Conservation (phyloP, 2,329 filamentous ascomycete genomes). For the Magnaporthiopsis poae region DNA sequence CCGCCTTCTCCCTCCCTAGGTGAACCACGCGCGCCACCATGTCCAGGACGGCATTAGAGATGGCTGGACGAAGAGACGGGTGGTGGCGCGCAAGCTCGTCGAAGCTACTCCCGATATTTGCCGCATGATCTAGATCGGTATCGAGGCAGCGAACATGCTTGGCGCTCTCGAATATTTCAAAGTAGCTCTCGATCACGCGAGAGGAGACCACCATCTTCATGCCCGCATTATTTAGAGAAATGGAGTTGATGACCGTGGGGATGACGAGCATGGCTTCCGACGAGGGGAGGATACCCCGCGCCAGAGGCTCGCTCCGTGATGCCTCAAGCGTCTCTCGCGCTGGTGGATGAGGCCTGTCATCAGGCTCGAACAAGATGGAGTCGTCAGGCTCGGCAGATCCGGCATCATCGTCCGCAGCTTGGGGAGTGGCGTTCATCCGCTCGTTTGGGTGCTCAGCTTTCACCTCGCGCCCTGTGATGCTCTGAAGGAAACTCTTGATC, state of each 20-base stretch:
- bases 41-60: conserved; percentile 75
- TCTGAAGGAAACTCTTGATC: conserved; percentile 74
- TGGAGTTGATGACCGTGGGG: conserved; percentile 80
- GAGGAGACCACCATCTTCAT: conserved; percentile 81
- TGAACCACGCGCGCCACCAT: conserved; percentile 77
- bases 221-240: conserved; percentile 80
- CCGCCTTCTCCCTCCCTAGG: conserved; percentile 61
- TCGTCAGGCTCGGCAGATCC: conserved; percentile 31
- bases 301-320: conserved; percentile 36
- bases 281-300: conserved; percentile 72
- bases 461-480: conserved; percentile 54
- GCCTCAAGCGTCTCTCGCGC: conserved; percentile 38
- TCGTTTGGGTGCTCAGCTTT: conserved; percentile 25
- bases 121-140: conserved; percentile 58
- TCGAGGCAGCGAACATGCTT: conserved; percentile 75
- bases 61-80: conserved; percentile 66
- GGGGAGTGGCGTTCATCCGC: neutral
- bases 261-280: conserved; percentile 80
- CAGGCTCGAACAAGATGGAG: conserved; percentile 27
- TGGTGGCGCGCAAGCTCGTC: conserved; percentile 94
- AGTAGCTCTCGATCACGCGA: conserved; percentile 71
- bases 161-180: conserved; percentile 93
- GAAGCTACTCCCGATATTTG: conserved; percentile 70
- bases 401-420: conserved; percentile 19
- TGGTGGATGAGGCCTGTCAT: conserved; percentile 42